phyloP scores from a whole-genome alignment of 345 rosid species.

The Eucalyptus erythrocorys region DNA sequence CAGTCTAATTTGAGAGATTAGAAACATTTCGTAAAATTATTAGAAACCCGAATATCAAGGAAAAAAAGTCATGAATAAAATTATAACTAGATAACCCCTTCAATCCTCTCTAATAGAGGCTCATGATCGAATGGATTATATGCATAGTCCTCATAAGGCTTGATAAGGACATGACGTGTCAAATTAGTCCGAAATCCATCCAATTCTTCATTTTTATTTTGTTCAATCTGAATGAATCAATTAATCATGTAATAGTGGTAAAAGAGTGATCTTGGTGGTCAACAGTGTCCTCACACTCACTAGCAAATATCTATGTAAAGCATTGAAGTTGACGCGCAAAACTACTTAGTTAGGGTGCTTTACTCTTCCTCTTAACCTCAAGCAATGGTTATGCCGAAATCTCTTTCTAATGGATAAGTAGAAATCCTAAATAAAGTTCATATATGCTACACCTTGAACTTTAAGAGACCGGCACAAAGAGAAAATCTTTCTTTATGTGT shows the following conservation, averaged over 20 bases:
- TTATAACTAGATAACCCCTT: no score
- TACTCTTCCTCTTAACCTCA: not conserved
- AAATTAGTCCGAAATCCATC: not conserved
- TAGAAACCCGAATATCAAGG: no score
- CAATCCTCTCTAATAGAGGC: accelerated
- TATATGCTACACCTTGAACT: not conserved
- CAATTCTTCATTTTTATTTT: not conserved
- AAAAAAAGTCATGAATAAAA: no score
- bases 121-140: no score
- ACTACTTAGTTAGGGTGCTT: not conserved
- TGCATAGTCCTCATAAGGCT: no score
- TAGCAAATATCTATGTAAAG: not conserved
- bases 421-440: no score
- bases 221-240: not conserved
- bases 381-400: not conserved
- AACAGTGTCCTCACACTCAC: not conserved
- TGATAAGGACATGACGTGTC: no score
- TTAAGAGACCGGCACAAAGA: not conserved
- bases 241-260: no score
- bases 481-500: not conserved
- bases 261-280: not conserved
- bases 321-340: not conserved
- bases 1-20: no score
- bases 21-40: no score
- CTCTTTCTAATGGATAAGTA: no score